Base-by-base conservation (phyloP, 371 early-diverging fungal species). In the Mucor saturninus region DNA sequence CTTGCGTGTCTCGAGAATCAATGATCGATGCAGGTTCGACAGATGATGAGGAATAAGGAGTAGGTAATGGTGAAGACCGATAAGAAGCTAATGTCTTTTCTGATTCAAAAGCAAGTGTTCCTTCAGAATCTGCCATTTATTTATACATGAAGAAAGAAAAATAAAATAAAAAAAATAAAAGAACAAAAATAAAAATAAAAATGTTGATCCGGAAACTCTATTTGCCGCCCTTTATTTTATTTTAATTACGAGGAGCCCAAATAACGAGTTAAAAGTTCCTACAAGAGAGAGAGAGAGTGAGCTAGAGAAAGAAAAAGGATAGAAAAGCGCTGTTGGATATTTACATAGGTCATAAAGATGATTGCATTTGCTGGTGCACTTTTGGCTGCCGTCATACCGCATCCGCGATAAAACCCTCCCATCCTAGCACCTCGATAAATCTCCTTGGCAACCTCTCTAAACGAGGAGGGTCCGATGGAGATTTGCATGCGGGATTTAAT, bases 401-500 rank as follows among this genome's bases (percentile, higher is more conserved):
- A 93, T 1, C 98, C 98, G 26, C 94, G 87, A 73, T 95, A 98
- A 71, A 98, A 89, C 7, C 92, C 95, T 5, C 79, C 77, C 49
- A 93, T 78, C 26, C 98, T 97, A 53, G 90, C 91, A 4, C 84
- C 84, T 8, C 69, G 62, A 69, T 92, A 97, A 26, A 98, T 76
- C 14, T 87, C 83, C 38, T 75, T 73, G 8, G 85, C 81, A 1
- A 88, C 87, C 53, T 85, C 77, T n/a, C 74, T 54, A 62, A 87
- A 85, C 68, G 79, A 35, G 35, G 30, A 31, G 30, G 67, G 54
- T 32, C 66, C 55, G 26, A n/a, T 46, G 1, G 67, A 61, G 1
- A 94, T 95, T 75, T 98, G 98, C 85, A 93, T 91, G 29, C 90
- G 89, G 45, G 91, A 91, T 76, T 98, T 98, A 68, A 98, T 87